Conservation (phyloP, 1,284 basidiomycete species). For the Hymenochaete sp. region DNA sequence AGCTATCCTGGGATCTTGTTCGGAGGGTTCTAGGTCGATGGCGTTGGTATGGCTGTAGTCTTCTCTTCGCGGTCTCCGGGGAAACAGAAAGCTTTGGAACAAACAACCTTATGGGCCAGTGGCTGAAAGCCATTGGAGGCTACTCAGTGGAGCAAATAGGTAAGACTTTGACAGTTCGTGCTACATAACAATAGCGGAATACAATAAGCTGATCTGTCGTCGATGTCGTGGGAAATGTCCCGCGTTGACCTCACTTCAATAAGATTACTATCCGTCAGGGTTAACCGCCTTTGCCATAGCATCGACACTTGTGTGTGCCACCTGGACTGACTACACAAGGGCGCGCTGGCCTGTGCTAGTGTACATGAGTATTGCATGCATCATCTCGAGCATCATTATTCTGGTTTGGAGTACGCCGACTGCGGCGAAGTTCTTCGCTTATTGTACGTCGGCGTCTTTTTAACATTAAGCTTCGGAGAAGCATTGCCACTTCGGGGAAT, state of each 20-base stretch:
- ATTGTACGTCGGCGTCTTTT: constrained; percentile 35
- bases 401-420: constrained; percentile 48
- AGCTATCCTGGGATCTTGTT: constrained; percentile 41
- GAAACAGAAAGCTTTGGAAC: constrained; percentile 65
- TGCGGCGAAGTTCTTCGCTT: constrained; percentile 58
- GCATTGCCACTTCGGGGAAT: not conserved
- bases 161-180: constrained; percentile 21
- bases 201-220: too few relatives aligned
- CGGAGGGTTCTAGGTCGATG: constrained; percentile 51
- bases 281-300: constrained; percentile 56
- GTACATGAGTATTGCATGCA: constrained; percentile 49
- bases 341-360: constrained; percentile 58
- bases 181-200: too few relatives aligned
- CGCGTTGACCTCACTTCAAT: not conserved
- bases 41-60: constrained; percentile 63
- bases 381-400: constrained; percentile 48
- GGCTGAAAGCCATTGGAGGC: constrained; percentile 54
- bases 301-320: constrained; percentile 53
- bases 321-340: constrained; percentile 50
- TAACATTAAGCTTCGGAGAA: not conserved
- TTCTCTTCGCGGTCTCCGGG: constrained; percentile 54
- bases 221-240: too few relatives aligned
- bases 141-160: constrained; percentile 55
- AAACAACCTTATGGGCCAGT: constrained; percentile 71
- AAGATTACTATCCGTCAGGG: constrained; percentile 60